Conservation (phyloP, 2,329 filamentous ascomycete species). For the Alternaria triticimaculans region DNA sequence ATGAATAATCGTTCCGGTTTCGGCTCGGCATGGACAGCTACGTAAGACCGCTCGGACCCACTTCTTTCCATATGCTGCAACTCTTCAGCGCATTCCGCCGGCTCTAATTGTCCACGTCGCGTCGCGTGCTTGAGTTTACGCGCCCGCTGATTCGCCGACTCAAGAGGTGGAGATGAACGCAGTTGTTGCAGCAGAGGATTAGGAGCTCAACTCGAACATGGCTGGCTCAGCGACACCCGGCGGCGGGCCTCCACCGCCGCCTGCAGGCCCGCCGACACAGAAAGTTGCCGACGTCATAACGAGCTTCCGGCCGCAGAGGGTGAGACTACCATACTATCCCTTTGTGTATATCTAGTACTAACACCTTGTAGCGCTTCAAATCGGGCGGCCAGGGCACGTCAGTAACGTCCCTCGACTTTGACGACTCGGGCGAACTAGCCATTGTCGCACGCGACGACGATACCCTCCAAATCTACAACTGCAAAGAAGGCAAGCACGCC, state of each 20-base stretch:
- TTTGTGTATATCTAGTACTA: constrained; percentile 3
- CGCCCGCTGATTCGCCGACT: constrained; percentile 5
- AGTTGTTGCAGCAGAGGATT: constrained; percentile 7
- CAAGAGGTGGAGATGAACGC: constrained; percentile 8
- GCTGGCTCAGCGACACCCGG: constrained; percentile 44
- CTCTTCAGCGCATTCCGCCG: constrained; percentile 19
- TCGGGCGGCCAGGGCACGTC: constrained; percentile 60
- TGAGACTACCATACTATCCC: constrained; percentile 47
- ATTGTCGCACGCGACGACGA: constrained; percentile 94
- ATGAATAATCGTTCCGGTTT: constrained; percentile 26
- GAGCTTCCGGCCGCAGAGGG: constrained; percentile 80
- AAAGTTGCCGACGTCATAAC: constrained; percentile 80
- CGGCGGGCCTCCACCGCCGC: constrained; percentile 36
- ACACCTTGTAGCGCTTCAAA: constrained; percentile 52
- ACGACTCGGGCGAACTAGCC: constrained; percentile 90
- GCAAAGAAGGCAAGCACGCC: constrained; percentile 85
- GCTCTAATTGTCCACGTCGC: constrained; percentile 15
- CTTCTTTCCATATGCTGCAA: not conserved
- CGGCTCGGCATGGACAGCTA: constrained; percentile 7
- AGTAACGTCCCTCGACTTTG: constrained; percentile 92
- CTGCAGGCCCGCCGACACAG: constrained; percentile 48
- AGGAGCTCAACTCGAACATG: constrained; percentile 30
- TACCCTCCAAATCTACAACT: constrained; percentile 93
- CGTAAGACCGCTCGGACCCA: constrained; percentile 6
- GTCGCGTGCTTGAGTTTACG: constrained; percentile 3